A percentile compares a stretch with the other conserved stretches of the same genome.
These are phyloP conservation scores for Papilionanthe hybrid DNA, from an alignment of 116 monocot species.

Conservation along the genomic window DNA sequence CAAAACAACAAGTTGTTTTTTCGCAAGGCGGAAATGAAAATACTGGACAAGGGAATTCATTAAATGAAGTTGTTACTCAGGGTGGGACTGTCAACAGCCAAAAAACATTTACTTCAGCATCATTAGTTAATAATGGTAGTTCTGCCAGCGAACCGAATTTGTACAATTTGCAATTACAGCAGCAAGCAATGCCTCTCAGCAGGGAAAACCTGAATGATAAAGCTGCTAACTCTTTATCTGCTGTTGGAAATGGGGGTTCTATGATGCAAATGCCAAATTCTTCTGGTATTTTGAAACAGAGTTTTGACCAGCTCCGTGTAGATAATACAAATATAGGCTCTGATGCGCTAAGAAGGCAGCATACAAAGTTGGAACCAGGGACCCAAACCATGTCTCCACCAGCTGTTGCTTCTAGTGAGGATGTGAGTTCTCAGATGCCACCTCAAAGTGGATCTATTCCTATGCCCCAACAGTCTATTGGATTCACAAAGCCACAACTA, in stretches of 20 bases:
- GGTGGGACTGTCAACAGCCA: conserved; percentile 23
- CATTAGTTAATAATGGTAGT: conserved; percentile 23
- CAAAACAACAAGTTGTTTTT: conserved; percentile 28
- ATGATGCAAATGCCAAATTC: conserved; percentile 32
- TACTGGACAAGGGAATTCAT: conserved; percentile 37
- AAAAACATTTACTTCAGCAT: conserved; percentile 22
- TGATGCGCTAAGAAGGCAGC: conserved; percentile 39
- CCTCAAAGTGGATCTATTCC: conserved; percentile 25
- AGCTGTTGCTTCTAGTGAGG: conserved; percentile 21
- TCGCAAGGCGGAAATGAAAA: conserved; percentile 50
- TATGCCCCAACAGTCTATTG: conserved; percentile 26
- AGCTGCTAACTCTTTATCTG: conserved; percentile 15
- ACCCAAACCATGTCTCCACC: conserved; percentile 29
- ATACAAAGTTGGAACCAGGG: conserved; percentile 36
- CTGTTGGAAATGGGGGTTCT: conserved; percentile 25
- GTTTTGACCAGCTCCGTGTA: conserved; percentile 18
- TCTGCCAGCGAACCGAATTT: conserved; percentile 9
- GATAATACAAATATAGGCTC: conserved; percentile 28
- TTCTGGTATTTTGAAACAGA: conserved; percentile 24
- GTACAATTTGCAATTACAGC: conserved; percentile 36
- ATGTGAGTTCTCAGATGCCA: conserved; percentile 14
- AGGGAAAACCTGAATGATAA: conserved; percentile 43
- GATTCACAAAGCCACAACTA: conserved; percentile 84
- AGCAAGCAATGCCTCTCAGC: conserved; percentile 23
- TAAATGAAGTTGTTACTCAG: conserved; percentile 33